Percentiles rank a stretch among this genome's conserved stretches.
These are phyloP conservation scores for Leavenworthia alabamica DNA, from an alignment of 345 rosid species.

Conservation along the genomic window DNA sequence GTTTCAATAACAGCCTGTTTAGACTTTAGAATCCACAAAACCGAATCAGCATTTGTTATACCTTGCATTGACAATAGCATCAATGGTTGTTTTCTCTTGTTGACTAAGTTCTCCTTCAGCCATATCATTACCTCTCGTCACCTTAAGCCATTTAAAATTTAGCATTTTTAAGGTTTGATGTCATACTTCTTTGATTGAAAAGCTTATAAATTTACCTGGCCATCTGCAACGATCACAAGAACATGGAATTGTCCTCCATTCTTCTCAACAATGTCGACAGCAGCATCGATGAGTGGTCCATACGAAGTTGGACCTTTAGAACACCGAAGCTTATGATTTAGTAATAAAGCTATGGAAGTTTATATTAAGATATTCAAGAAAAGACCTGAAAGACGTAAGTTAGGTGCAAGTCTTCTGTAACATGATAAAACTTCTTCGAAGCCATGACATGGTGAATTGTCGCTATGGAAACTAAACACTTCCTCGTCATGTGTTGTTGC, in stretches of 20 bases:
- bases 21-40: neutral
- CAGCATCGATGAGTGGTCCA: conserved; percentile 63
- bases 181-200: neutral
- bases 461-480: conserved; percentile 65
- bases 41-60: neutral
- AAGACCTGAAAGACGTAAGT: conserved; percentile 58
- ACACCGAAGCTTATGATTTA: neutral
- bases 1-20: neutral
- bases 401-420: conserved; percentile 53
- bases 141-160: conserved; percentile 36
- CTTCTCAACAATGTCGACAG: conserved; percentile 58
- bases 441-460: conserved; percentile 71
- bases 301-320: conserved; percentile 75
- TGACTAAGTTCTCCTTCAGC: conserved; percentile 40
- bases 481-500: conserved; percentile 71
- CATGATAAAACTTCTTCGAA: conserved; percentile 79
- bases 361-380: neutral
- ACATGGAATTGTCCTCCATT: conserved; percentile 73
- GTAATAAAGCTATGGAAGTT: neutral
- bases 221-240: conserved; percentile 67
- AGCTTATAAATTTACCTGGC: conserved; percentile 46
- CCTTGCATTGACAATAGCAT: conserved; percentile 62
- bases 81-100: conserved; percentile 55
- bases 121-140: conserved; percentile 49
- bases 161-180: neutral